Conservation (phyloP, 441 rosid genomes). For the Croton setiger region DNA sequence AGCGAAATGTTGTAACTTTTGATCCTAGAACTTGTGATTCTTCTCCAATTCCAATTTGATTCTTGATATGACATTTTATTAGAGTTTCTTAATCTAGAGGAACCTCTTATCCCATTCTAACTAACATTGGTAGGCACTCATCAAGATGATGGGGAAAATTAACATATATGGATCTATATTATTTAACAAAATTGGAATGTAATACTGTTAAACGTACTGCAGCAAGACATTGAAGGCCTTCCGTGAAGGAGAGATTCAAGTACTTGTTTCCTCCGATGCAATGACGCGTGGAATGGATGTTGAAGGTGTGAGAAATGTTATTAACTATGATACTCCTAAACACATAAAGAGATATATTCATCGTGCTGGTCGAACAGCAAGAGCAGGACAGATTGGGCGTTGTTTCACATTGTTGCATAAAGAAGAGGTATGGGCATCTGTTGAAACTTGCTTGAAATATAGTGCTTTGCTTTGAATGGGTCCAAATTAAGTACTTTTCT, state of each 20-base stretch:
- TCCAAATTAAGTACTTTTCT: neutral
- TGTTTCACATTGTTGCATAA: constrained; percentile 79
- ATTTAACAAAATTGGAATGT: constrained; percentile 5
- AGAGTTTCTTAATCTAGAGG: neutral
- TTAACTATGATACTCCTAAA: constrained; percentile 85
- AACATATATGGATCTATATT: constrained; percentile 1
- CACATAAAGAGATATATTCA: constrained; percentile 83
- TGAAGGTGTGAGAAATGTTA: constrained; percentile 82
- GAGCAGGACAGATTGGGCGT: constrained; percentile 87
- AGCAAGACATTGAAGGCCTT: constrained; percentile 87
- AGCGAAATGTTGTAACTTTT: neutral
- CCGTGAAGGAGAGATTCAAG: constrained; percentile 72
- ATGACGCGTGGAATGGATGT: constrained; percentile 98
- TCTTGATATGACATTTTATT: neutral
- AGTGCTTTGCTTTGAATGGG: neutral
- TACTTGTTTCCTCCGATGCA: constrained; percentile 94
- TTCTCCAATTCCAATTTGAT: neutral
- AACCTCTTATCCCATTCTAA: neutral
- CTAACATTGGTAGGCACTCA: neutral
- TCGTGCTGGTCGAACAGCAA: constrained; percentile 96
- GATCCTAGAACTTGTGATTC: neutral
- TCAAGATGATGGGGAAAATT: neutral
- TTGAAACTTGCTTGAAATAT: constrained; percentile 1
- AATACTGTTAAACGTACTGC: constrained; percentile 29
- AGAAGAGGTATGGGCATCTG: constrained; percentile 50